Base-by-base conservation (phyloP, 805 yeast species). In the Ogataea allantospora region DNA sequence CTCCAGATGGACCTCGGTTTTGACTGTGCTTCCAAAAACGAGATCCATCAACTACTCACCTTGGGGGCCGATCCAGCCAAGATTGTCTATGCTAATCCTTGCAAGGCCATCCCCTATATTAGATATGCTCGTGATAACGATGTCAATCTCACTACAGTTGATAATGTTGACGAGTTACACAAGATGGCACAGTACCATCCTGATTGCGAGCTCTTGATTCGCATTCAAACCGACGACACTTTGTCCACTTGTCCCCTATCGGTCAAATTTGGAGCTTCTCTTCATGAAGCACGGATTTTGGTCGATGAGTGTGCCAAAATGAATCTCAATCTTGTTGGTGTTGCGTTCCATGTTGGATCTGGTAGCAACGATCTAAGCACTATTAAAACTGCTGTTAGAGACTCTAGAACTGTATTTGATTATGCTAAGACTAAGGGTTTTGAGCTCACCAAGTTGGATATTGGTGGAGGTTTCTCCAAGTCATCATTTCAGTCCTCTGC, bases 331-430 rank as follows among this genome's bases (percentile, higher is more conserved):
- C 74, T 91, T 24, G 77, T 66, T 11, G 99, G 99, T 35, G 89
- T 89, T 23, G 88, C 96, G 4, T 91, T 91, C 74, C 99, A 91
- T 60, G 86, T 89, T 43, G 99, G 99, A 1, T 86, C 96, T 2
- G 98, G 97, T 22, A 91, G 95, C 10, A 75, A 75, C 35, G 93
- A 87, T 57, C 74, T 78, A 39, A 60, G 66, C 28, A 73, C 91
- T 3, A 73, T 86, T 47, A 69, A 68, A 40, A 75, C 75, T 44
- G 96, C 97, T 0, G 76, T 88, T 25, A 58, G 65, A 36, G 95
- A 88, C 55, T 75, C 96, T 2, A 74, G 78, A 34, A 40, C 48
- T 7, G 76, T 89, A 3, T 91, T 89, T 21, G 23, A 21, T 21
- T 21, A 21, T 21, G 23, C 23, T 21, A 21, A 21, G 11, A 9